Percentiles rank a stretch among this genome's conserved stretches.
Evolutionary conservation across 306 rosid genomes (phyloP).

Genomic region (Arachis hypogaea): DNA sequence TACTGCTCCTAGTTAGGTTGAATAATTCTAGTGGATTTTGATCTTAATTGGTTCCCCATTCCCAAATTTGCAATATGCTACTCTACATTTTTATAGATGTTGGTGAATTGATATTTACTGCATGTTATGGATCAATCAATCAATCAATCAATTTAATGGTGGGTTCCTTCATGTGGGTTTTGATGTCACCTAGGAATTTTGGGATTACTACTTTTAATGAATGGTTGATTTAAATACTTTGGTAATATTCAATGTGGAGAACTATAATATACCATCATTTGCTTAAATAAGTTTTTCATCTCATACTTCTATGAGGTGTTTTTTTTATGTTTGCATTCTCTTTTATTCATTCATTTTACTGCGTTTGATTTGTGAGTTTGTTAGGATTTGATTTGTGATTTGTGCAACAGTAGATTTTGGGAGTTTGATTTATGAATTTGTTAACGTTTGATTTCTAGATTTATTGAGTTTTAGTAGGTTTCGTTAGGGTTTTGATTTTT

Average conservation of each 20-base stretch:
- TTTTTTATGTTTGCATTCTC: too few relatives aligned
- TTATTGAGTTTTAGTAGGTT: too few relatives aligned
- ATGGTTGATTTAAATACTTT: not conserved
- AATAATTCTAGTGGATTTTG: conserved; percentile 37
- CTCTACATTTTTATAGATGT: conserved; percentile 17
- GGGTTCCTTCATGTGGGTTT: not conserved
- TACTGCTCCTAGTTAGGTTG: conserved; percentile 8
- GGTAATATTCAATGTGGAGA: not conserved
- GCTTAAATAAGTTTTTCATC: too few relatives aligned
- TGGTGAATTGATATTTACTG: conserved; percentile 28
- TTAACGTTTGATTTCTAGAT: too few relatives aligned
- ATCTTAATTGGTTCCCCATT: conserved; percentile 7
- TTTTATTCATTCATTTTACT: too few relatives aligned
- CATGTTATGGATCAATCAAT: not conserved
- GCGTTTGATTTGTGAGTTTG: too few relatives aligned
- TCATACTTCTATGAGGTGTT: too few relatives aligned
- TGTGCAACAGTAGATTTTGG: too few relatives aligned
- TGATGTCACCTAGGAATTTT: conserved; percentile 6
- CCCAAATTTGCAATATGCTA: conserved; percentile 14
- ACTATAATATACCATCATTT: too few relatives aligned
- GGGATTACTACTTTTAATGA: not conserved
- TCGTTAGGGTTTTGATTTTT: too few relatives aligned
- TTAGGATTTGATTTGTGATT: too few relatives aligned
- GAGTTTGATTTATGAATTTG: too few relatives aligned
- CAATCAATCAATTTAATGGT: not conserved